phyloP scores from a whole-genome alignment of 108 stramenopile genomes.

The Cafeteria roenbergensis region DNA sequence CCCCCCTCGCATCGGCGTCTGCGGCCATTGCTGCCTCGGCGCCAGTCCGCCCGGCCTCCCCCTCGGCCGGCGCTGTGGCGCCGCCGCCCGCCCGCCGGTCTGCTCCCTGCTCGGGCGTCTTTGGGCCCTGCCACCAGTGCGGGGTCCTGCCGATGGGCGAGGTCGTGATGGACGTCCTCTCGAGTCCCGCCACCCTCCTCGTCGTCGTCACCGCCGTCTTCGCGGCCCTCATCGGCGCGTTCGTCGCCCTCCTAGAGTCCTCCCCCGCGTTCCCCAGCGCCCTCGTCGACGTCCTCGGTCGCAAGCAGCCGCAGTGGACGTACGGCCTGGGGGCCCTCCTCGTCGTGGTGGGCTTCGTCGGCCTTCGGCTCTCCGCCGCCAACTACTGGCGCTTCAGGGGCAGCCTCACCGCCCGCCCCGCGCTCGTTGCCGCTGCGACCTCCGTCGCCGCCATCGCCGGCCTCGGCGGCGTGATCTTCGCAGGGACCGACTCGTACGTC shows the following conservation, averaged over 20 bases:
- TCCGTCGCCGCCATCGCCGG: neutral
- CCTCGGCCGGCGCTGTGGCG: too few relatives aligned
- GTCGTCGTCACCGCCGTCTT: neutral
- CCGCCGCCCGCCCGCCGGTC: too few relatives aligned
- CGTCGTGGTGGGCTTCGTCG: neutral
- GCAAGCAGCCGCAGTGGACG: constrained; percentile 1
- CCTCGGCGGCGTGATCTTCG: neutral
- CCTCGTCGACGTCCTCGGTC: neutral
- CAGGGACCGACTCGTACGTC: neutral
- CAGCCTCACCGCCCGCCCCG: neutral
- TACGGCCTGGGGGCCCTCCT: neutral
- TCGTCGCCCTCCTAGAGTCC: neutral
- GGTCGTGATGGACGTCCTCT: too few relatives aligned
- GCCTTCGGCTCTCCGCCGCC: neutral
- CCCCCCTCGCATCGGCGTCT: too few relatives aligned
- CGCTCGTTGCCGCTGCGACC: neutral
- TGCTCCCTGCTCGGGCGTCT: too few relatives aligned
- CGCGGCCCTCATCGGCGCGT: neutral
- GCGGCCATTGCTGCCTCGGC: too few relatives aligned
- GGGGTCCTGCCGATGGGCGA: too few relatives aligned
- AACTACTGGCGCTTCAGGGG: neutral
- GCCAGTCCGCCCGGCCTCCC: too few relatives aligned
- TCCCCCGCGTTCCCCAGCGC: neutral
- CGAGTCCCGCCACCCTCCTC: too few relatives aligned
- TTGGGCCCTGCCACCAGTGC: too few relatives aligned